Conservation (phyloP, 140 eudicot genomes). For the Ambrosia hybrid region DNA sequence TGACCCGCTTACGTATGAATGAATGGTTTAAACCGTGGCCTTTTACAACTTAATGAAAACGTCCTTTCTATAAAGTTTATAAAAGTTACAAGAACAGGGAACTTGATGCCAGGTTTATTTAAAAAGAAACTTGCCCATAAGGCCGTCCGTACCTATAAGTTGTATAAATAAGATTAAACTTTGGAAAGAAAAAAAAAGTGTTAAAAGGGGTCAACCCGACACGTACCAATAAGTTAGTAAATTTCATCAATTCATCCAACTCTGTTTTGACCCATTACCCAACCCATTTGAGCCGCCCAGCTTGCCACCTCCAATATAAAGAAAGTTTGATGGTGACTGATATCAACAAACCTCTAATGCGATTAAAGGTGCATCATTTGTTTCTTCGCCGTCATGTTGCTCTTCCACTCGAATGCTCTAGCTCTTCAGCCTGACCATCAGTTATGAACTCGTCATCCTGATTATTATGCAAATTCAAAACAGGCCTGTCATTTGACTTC, state of each 20-base stretch:
- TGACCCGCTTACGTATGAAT: not conserved
- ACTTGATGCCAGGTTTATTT: not conserved
- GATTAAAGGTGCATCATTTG: constrained; percentile 16
- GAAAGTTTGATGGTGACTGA: not conserved
- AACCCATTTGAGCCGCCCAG: not conserved
- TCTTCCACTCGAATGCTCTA: constrained; percentile 26
- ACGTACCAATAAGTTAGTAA: not conserved
- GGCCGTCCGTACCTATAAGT: not conserved
- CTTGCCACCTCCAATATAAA: constrained; percentile 5
- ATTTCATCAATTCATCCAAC: not conserved
- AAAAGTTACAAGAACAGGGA: not conserved
- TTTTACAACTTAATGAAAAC: not conserved
- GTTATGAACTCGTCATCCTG: constrained; percentile 42
- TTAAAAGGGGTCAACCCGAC: not conserved
- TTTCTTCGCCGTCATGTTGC: constrained; percentile 19
- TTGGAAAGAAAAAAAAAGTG: not conserved
- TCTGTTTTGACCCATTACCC: not conserved
- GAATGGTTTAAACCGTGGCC: not conserved
- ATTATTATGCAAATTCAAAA: constrained; percentile 24
- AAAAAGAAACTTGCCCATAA: not conserved
- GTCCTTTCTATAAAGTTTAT: not conserved
- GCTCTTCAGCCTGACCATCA: constrained; percentile 39
- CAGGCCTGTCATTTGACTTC: constrained; percentile 26
- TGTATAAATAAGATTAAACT: not conserved
- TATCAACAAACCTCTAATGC: constrained; percentile 31